phyloP scores from a whole-genome alignment of 78 protist species.

The Reticulomyxa filosa region DNA sequence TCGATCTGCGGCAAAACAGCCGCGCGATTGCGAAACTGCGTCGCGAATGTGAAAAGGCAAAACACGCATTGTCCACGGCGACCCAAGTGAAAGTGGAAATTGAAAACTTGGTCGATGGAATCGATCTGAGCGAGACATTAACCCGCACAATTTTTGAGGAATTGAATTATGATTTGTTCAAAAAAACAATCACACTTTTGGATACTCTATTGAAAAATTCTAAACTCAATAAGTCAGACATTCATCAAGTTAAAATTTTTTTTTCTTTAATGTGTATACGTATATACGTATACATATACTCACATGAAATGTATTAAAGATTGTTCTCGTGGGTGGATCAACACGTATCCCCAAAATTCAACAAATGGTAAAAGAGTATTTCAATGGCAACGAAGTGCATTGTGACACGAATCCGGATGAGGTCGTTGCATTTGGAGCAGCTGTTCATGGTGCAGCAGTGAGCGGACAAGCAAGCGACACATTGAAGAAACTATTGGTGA shows the following conservation, averaged over 20 bases:
- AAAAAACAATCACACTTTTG: slow-evolving; percentile 27
- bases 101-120: slow-evolving; percentile 41
- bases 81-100: slow-evolving; percentile 33
- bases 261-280: no score
- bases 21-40: slow-evolving; percentile 42
- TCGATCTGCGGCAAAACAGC: slow-evolving; percentile 7
- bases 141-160: slow-evolving; percentile 90
- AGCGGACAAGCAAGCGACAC: slow-evolving; percentile 29
- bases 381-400: slow-evolving; percentile 90
- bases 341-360: slow-evolving; percentile 91
- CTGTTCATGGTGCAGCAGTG: slow-evolving; percentile 93
- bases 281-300: no score
- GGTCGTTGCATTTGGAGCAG: slow-evolving; percentile 99
- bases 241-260: no score
- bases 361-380: slow-evolving; percentile 69
- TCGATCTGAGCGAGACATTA: slow-evolving; percentile 30
- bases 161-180: slow-evolving; percentile 59
- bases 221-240: slow-evolving; percentile 36
- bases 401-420: slow-evolving; percentile 91
- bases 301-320: no score
- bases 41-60: slow-evolving; percentile 36
- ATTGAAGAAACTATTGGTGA: slow-evolving; percentile 49
- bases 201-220: slow-evolving; percentile 67
- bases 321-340: slow-evolving; percentile 93
- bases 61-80: slow-evolving; percentile 45